A percentile compares a stretch with the other conserved stretches of the same genome.
These are phyloP conservation scores for Pontederia paniculata DNA, from an alignment of 176 grass and related monocot species.

Conservation along the genomic window DNA sequence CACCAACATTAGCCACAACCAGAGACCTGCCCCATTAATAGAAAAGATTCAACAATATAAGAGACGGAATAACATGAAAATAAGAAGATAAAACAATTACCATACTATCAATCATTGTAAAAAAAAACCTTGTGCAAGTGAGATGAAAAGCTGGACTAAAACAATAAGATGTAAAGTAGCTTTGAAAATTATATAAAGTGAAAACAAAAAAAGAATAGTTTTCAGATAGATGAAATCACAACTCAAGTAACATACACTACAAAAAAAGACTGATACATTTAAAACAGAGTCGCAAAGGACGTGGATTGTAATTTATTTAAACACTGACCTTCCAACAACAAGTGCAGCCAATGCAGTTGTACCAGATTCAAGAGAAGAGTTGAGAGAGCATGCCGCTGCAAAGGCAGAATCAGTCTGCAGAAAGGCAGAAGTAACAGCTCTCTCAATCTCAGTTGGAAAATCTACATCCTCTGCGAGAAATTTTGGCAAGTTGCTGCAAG, in stretches of 20 bases:
- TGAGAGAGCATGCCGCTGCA: conserved; percentile 55
- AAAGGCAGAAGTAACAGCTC: conserved; percentile 68
- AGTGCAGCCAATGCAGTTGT: conserved; percentile 75
- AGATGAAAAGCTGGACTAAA: too few relatives aligned
- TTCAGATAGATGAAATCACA: too few relatives aligned
- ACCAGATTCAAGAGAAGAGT: conserved; percentile 67
- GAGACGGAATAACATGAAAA: too few relatives aligned
- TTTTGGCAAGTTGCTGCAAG: conserved; percentile 67
- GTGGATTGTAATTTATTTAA: neutral
- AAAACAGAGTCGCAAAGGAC: neutral
- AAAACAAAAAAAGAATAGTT: too few relatives aligned
- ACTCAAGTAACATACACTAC: too few relatives aligned
- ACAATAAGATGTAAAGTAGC: too few relatives aligned
- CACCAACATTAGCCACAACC: conserved; percentile 81
- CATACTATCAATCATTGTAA: neutral
- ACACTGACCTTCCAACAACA: conserved; percentile 54
- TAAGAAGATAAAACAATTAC: too few relatives aligned
- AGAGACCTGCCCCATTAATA: conserved; percentile 43
- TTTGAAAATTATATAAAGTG: too few relatives aligned
- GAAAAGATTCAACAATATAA: neutral
- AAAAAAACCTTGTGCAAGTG: conserved; percentile 10
- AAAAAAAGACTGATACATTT: neutral
- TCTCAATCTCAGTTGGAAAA: conserved; percentile 71
- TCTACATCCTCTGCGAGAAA: conserved; percentile 56
- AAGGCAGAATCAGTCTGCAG: conserved; percentile 84